Base-by-base conservation (phyloP, 768 basidiomycete genomes). In the Boletus tomentosulus region DNA sequence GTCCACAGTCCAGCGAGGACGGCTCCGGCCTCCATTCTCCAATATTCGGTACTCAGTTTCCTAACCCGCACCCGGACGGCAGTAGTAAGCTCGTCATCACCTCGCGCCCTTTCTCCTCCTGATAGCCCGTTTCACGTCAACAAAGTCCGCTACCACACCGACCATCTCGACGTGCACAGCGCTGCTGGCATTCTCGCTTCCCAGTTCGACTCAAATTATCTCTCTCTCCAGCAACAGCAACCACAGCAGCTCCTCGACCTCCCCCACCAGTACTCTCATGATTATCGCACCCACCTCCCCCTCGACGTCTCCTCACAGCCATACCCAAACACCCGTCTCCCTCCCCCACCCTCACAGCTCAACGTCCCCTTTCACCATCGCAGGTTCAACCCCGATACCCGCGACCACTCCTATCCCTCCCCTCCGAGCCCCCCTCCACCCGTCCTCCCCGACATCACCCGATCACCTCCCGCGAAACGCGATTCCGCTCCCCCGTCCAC, bases 11-110 rank as follows among this genome's bases (percentile, higher is more conserved):
- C 24, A 86, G 84, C 68, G 86, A 88, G 65, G 87, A 87, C 63
- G 82, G 84, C 65, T 88, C 87, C 49, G 86, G 84, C 56, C 71
- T 89, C 24, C 85, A 87, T 62, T 88, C 87, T 3, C 87, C 88
- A 60, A 78, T 83, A 49, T 85, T 85, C 71, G 75, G 74, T 52
- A 67, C 78, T 46, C 73, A 74, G 27, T 77, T 73, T 60, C 73
- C 76, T 68, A 68, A 75, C 57, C 68, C 72, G 52, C 74, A 76
- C 73, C 71, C 74, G 57, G 77, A 79, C 77, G 78, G 73, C 63
- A 66, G 64, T 75, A 51, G 68, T 76, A 59, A 53, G 63, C 57
- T 30, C 70, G 66, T 68, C 59, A 52, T 74, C 77, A 73, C 69
- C 73, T 79, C 83, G 73, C 73, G 74, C 62, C 73, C 75, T 65